Evolutionary conservation across 352 stramenopile genomes (phyloP).

Genomic region (Elongisporangium anandrum): DNA sequence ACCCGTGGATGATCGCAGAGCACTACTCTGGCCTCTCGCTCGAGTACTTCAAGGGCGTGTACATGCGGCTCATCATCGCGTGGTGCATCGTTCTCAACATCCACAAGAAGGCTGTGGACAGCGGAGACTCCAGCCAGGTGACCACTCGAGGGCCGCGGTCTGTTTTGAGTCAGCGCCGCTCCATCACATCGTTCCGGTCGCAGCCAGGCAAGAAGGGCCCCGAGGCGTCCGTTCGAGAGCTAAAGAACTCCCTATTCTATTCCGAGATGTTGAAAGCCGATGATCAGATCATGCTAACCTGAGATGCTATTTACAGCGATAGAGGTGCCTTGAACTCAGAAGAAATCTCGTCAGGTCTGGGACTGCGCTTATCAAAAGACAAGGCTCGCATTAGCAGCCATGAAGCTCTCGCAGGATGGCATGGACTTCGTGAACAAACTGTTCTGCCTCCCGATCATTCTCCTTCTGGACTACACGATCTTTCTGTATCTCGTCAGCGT

Average conservation of each 20-base stretch:
- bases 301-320: too few relatives aligned
- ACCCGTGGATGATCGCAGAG: conserved; percentile 25
- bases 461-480: conserved; percentile 5
- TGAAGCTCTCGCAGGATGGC: conserved; percentile 6
- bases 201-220: neutral
- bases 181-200: neutral
- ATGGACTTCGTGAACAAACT: conserved; percentile 9
- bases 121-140: neutral
- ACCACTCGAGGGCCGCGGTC: neutral
- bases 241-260: too few relatives aligned
- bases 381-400: neutral
- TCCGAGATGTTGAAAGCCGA: too few relatives aligned
- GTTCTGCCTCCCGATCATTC: conserved; percentile 10
- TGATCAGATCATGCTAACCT: too few relatives aligned
- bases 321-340: too few relatives aligned
- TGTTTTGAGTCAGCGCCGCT: neutral
- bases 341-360: too few relatives aligned
- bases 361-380: too few relatives aligned
- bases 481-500: conserved; percentile 10
- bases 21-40: conserved; percentile 7
- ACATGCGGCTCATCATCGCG: conserved; percentile 11
- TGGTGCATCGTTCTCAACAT: conserved; percentile 14
- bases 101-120: conserved; percentile 2
- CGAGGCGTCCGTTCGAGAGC: neutral
- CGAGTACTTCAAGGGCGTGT: conserved; percentile 11